phyloP scores from a whole-genome alignment of 495 filamentous ascomycete genomes.

The Xylona heveae region DNA sequence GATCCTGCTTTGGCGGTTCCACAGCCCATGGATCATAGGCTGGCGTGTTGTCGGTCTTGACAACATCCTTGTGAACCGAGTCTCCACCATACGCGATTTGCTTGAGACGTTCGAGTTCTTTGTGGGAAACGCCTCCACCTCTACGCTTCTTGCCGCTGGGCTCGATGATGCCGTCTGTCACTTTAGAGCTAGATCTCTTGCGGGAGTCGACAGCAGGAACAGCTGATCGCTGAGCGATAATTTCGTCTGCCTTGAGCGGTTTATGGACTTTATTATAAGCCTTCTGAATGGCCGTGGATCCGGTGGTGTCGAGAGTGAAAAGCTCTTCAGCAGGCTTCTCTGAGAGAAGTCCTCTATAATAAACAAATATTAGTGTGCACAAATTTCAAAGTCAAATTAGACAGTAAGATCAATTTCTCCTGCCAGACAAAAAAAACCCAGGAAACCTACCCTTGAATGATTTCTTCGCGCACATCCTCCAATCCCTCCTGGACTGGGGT shows the following conservation, averaged over 20 bases:
- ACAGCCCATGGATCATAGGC: conserved; percentile 63
- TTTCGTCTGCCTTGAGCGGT: conserved; percentile 70
- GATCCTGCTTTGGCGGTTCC: conserved; percentile 22
- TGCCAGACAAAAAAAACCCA: neutral
- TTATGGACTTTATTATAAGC: conserved; percentile 44
- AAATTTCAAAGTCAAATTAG: neutral
- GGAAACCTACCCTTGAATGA: conserved; percentile 55
- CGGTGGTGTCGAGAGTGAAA: conserved; percentile 62
- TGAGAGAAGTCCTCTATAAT: conserved; percentile 50
- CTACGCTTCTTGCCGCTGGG: conserved; percentile 47
- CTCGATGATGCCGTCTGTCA: conserved; percentile 46
- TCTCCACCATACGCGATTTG: conserved; percentile 55
- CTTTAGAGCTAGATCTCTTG: conserved; percentile 36
- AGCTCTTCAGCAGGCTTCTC: conserved; percentile 62
- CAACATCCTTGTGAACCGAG: conserved; percentile 27
- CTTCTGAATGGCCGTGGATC: conserved; percentile 37
- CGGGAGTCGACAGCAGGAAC: conserved; percentile 52
- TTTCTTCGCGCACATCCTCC: conserved; percentile 63
- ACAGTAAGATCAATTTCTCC: neutral
- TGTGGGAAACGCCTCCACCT: conserved; percentile 53
- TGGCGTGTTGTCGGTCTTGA: conserved; percentile 29
- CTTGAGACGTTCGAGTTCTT: conserved; percentile 57
- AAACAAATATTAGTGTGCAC: conserved; percentile 4
- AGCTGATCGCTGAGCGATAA: conserved; percentile 63
- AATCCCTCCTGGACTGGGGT: conserved; percentile 67